These are phyloP conservation scores for Pichia exigua DNA, from an alignment of 805 yeast genomes.

Conservation along the genomic window DNA sequence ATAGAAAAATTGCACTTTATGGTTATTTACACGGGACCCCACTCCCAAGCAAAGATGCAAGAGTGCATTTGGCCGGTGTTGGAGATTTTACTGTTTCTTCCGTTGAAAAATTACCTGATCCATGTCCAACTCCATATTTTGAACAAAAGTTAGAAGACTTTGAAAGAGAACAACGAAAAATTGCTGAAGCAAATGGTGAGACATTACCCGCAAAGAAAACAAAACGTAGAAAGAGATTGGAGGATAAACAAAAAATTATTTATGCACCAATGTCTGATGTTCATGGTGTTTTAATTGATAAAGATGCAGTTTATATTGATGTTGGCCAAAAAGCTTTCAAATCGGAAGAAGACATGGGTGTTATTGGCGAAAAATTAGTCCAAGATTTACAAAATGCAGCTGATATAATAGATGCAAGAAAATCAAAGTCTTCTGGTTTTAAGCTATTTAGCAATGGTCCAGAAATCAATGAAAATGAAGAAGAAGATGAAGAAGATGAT, in stretches of 20 bases:
- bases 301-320: conserved; percentile 94
- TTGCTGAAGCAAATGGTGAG: conserved; percentile 55
- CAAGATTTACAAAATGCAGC: conserved; percentile 71
- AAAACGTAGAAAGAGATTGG: conserved; percentile 78
- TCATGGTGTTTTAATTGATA: conserved; percentile 96
- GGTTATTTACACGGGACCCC: conserved; percentile 96
- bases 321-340: conserved; percentile 38
- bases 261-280: conserved; percentile 99
- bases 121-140: conserved; percentile 94
- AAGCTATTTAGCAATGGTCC: conserved; percentile 60
- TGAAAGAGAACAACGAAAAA: conserved; percentile 65
- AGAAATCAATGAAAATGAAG: conserved; percentile 29
- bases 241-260: conserved; percentile 86
- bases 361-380: conserved; percentile 81
- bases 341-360: conserved; percentile 32
- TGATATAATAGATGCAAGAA: conserved; percentile 42
- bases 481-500: conserved; percentile 28
- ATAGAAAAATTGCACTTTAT: conserved; percentile 82
- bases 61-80: conserved; percentile 90
- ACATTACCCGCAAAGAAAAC: conserved; percentile 36
- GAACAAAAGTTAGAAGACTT: conserved; percentile 79
- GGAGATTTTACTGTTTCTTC: conserved; percentile 77
- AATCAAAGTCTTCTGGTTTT: conserved; percentile 53
- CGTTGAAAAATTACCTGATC: conserved; percentile 91
- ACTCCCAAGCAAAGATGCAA: conserved; percentile 55